phyloP scores from a whole-genome alignment of 2,329 filamentous ascomycete species.

The Pyricularia grisea region DNA sequence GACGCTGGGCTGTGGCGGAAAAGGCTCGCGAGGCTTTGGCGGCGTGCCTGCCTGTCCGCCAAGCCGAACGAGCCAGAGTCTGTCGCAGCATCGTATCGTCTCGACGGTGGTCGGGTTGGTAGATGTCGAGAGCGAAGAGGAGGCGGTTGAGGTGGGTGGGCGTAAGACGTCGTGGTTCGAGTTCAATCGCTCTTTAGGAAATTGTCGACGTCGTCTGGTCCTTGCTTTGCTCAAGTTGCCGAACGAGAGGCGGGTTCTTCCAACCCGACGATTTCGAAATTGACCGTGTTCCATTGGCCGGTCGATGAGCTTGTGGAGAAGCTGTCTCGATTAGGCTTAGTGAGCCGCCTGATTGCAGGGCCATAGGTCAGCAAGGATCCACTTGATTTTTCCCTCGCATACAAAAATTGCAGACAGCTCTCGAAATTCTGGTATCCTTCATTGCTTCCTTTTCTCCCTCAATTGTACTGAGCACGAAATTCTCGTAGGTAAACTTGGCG shows the following conservation, averaged over 20 bases:
- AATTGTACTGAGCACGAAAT: slow-evolving; percentile 57
- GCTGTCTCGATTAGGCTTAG: not conserved
- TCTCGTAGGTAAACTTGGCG: slow-evolving; percentile 64
- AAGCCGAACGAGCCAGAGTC: slow-evolving; percentile 58
- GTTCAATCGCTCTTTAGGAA: slow-evolving; percentile 1
- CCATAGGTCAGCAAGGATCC: not conserved
- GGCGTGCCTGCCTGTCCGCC: slow-evolving; percentile 52
- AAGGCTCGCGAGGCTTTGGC: slow-evolving; percentile 65
- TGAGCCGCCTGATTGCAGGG: not conserved
- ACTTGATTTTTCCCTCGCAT: not conserved
- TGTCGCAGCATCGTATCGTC: slow-evolving; percentile 61
- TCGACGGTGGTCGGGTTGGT: slow-evolving; percentile 33
- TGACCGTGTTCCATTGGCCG: not conserved
- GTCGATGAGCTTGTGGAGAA: not conserved
- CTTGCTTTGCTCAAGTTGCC: not conserved
- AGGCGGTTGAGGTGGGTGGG: slow-evolving; percentile 5
- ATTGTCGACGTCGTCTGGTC: slow-evolving; percentile 20
- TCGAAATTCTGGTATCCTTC: slow-evolving; percentile 13
- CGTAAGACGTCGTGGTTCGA: not conserved
- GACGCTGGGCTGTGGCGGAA: slow-evolving; percentile 66
- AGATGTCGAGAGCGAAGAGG: slow-evolving; percentile 18
- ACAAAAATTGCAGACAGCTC: not conserved
- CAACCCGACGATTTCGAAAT: not conserved
- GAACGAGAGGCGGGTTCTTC: not conserved
- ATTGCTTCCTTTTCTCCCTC: slow-evolving; percentile 25